Conservation (phyloP, 306 rosid genomes). For the Prunus fruticosa region DNA sequence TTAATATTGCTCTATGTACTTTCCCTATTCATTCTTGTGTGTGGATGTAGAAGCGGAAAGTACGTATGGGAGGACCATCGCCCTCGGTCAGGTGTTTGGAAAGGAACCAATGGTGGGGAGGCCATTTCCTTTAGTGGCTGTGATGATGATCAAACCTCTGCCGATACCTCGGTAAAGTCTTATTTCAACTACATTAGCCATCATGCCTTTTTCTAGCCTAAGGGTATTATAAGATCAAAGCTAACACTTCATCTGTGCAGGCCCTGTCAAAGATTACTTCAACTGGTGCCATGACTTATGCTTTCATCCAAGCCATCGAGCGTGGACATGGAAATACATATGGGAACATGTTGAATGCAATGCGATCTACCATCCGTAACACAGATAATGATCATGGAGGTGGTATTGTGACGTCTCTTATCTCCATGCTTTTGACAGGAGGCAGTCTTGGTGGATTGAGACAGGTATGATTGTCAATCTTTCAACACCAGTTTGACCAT, state of each 20-base stretch:
- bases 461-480: slow-evolving; percentile 22
- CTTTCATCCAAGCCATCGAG: slow-evolving; percentile 47
- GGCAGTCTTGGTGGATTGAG: slow-evolving; percentile 29
- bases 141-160: slow-evolving; percentile 47
- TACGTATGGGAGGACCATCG: slow-evolving; percentile 55
- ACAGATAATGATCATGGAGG: slow-evolving; percentile 17
- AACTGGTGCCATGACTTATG: slow-evolving; percentile 46
- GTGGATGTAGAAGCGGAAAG: slow-evolving; percentile 31
- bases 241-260: slow-evolving; percentile 15
- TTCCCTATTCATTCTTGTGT: neutral
- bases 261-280: slow-evolving; percentile 35
- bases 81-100: slow-evolving; percentile 41
- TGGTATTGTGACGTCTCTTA: slow-evolving; percentile 33
- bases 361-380: slow-evolving; percentile 31
- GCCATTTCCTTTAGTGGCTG: slow-evolving; percentile 54
- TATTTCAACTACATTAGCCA: neutral
- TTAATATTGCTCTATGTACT: neutral
- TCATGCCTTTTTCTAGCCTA: neutral
- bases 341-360: slow-evolving; percentile 36
- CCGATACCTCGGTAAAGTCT: slow-evolving; percentile 36
- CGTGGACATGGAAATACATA: slow-evolving; percentile 37
- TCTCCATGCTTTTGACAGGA: slow-evolving; percentile 37
- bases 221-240: neutral
- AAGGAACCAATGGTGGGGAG: slow-evolving; percentile 53
- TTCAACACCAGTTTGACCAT: neutral